Percentiles rank a stretch among this genome's conserved stretches.
These are phyloP conservation scores for Fusarium luffae DNA, from an alignment of 2,329 filamentous ascomycete genomes.

Conservation along the genomic window DNA sequence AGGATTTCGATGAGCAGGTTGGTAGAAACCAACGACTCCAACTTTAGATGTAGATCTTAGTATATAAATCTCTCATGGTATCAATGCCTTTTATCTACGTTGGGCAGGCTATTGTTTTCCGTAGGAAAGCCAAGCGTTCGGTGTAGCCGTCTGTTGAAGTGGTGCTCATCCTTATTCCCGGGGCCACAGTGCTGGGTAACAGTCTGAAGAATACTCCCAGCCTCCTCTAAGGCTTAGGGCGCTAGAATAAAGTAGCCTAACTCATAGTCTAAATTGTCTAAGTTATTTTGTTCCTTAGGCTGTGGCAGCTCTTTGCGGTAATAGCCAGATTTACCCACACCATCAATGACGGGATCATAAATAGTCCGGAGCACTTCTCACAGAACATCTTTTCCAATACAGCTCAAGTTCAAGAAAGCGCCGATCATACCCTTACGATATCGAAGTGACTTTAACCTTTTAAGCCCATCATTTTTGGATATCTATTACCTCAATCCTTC, in stretches of 20 bases:
- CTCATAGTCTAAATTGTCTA: accelerated
- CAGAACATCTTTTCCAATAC: neutral
- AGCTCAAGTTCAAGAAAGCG: too few species aligned
- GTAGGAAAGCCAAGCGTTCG: accelerated
- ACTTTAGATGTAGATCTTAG: neutral
- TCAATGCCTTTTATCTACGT: neutral
- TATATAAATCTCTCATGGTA: accelerated
- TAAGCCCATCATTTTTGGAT: accelerated
- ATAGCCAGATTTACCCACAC: neutral
- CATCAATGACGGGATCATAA: neutral
- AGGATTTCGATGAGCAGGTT: neutral
- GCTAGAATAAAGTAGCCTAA: neutral
- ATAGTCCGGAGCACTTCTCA: slow-evolving; percentile 5
- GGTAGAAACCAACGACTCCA: neutral
- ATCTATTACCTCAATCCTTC: too few species aligned
- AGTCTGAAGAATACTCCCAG: too few species aligned
- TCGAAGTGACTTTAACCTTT: neutral
- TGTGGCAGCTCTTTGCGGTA: accelerated
- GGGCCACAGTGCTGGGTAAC: neutral
- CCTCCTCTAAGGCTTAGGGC: neutral
- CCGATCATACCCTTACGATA: too few species aligned
- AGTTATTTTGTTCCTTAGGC: neutral
- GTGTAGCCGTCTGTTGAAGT: neutral
- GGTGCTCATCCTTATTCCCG: neutral
- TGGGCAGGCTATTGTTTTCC: accelerated